These are phyloP conservation scores for Kwoniella europaea DNA, from an alignment of 768 basidiomycete genomes.

Conservation along the genomic window DNA sequence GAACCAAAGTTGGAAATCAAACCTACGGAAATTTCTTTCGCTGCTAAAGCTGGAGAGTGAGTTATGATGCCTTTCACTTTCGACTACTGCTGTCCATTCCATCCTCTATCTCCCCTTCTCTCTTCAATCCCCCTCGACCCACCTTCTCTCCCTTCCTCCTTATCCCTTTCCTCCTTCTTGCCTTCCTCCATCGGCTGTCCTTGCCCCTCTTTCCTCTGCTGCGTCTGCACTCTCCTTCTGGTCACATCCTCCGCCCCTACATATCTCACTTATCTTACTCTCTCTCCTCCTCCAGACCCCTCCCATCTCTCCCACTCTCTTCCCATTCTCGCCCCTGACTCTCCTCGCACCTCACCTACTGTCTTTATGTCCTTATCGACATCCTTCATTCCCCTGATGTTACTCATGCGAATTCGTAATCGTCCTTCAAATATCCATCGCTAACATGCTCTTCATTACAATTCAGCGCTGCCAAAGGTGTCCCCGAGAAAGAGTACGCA, in stretches of 20 bases:
- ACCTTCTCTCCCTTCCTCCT: no score
- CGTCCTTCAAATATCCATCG: background rate
- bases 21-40: conserved; percentile 58
- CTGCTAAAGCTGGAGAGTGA: conserved; percentile 58
- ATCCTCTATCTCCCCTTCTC: background rate
- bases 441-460: background rate
- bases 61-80: conserved; percentile 19
- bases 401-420: no score
- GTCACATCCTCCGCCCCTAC: no score
- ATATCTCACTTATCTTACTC: background rate
- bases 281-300: background rate
- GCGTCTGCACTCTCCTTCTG: no score
- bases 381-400: background rate
- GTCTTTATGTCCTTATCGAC: background rate
- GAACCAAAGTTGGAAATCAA: conserved; percentile 57
- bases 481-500: conserved; percentile 69
- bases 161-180: no score
- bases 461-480: conserved; percentile 57
- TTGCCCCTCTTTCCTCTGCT: no score
- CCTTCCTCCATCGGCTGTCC: no score
- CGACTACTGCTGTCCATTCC: background rate
- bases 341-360: background rate
- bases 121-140: no score
- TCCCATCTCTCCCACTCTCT: background rate
- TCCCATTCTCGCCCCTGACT: no score